Evolutionary conservation across 208 protist genomes (phyloP).

Genomic region (Borovskyia barvae): DNA sequence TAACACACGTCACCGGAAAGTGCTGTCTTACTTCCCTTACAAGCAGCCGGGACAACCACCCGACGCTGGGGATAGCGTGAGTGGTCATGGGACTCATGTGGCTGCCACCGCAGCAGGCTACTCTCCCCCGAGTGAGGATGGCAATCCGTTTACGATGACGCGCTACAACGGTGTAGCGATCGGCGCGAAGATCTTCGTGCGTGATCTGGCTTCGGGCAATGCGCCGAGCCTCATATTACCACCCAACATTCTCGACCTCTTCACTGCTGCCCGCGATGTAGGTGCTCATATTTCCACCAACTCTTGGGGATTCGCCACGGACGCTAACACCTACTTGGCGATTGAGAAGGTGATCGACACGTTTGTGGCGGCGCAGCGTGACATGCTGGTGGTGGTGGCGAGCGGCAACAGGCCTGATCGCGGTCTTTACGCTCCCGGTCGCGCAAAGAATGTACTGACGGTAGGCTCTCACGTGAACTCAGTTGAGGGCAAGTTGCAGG

Average conservation of each 20-base stretch:
- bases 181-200: slow-evolving; percentile 82
- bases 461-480: slow-evolving; percentile 74
- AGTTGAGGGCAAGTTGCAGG: slow-evolving; percentile 4
- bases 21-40: slow-evolving; percentile 67
- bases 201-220: slow-evolving; percentile 32
- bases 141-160: not conserved
- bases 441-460: slow-evolving; percentile 86
- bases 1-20: slow-evolving; percentile 79
- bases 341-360: slow-evolving; percentile 71
- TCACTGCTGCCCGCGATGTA: slow-evolving; percentile 43
- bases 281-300: slow-evolving; percentile 85
- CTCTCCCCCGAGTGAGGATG: not conserved
- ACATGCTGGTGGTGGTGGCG: slow-evolving; percentile 77
- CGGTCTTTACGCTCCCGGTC: slow-evolving; percentile 39
- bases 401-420: slow-evolving; percentile 52
- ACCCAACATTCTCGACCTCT: slow-evolving; percentile 50
- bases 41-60: not conserved
- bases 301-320: slow-evolving; percentile 77
- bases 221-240: slow-evolving; percentile 37
- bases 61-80: slow-evolving; percentile 25
- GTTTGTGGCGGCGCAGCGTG: slow-evolving; percentile 49
- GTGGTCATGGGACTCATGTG: slow-evolving; percentile 89
- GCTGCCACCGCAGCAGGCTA: slow-evolving; percentile 62
- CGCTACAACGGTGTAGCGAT: slow-evolving; percentile 78
- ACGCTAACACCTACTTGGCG: slow-evolving; percentile 37